Evolutionary conservation across 1,139 yeast species (phyloP), one percentile per base, ranked within the genome.

Genomic region (Taphrina confusa): DNA sequence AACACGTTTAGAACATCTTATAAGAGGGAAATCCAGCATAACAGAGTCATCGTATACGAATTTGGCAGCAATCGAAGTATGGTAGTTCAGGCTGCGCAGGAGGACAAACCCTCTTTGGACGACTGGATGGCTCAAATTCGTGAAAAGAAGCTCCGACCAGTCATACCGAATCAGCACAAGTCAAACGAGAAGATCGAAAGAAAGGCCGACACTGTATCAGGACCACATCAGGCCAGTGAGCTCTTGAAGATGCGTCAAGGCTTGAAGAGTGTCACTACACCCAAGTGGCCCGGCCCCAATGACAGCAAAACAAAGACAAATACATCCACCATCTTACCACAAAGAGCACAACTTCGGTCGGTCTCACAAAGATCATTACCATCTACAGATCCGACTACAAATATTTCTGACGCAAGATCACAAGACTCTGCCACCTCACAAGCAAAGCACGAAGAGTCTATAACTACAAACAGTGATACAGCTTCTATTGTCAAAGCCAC

Each of bases 71-170:
- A 34, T 34, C 16, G 18, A 22, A 4, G 18, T 25, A 37, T 37
- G 42, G n/a, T 12, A 5, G n/a, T 25, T 9, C 31, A 23, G 6
- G 18, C 11, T 22, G 31, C 30, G 11, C 28, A 45, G 30, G 36
- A 47, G 16, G 42, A 47, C 1, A 18, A 6, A 8, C 52, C 52
- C 23, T 37, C 51, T 3, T 45, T 54, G 23, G 44, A 54, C 22
- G 58, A 54, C 36, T 54, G 58, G 58, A 54, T 54, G 58, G 49
- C 58, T 5, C 34, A 54, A 34, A 54, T 54, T 9, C 42, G 58
- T 9, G 58, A 54, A 12, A 54, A 54, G 45, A 54, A 54, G 33
- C 51, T 54, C 8, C 27, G 51, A 6, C 37, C 37, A n/a, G 49
- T 54, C n/a, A 45, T 54, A 11, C 58, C 58, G 33, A 54, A 54